Evolutionary conservation across 2,329 filamentous ascomycete species (phyloP), one percentile per base, ranked within the genome.

Genomic region (Xylaria sp.): DNA sequence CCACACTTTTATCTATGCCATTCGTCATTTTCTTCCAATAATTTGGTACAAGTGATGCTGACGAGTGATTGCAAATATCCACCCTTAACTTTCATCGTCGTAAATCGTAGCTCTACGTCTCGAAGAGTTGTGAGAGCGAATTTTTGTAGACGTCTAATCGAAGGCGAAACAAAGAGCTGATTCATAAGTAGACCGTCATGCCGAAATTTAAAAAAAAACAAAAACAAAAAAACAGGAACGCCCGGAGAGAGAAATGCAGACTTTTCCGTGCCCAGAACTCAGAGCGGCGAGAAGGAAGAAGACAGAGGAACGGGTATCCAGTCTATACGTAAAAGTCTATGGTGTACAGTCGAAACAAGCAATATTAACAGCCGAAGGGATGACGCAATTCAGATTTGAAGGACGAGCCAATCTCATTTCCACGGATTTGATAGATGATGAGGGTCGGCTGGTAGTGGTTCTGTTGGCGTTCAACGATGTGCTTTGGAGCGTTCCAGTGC

Each of bases 271-370:
- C 70, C 75, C 69, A 74, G 62, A 72, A 74, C 59, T 66, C 58
- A 66, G 44, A 53, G 62, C 57, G 58, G 23, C 68, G 64, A 73
- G 62, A 74, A 73, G 63, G 68, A 63, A 62, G 65, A 63, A 66
- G 67, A 71, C 54, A 67, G 61, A 63, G 54, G 60, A 68, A 64
- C 63, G 76, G 75, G 76, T 77, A 77, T 77, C 75, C 76, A 76
- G 74, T 77, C 76, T 77, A 77, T 77, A 73, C 67, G 72, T 68
- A 71, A 70, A 69, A 66, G 33, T 75, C 74, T 77, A 75, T 76
- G 74, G 65, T 71, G 70, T 72, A 72, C 67, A 75, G 64, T 71
- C 68, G 72, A 73, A 73, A 65, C 65, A 66, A 72, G 63, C 65
- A 67, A 54, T 44, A 48, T 44, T 54, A 54, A 17, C 40, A 62